phyloP scores from a whole-genome alignment of 2,329 filamentous ascomycete genomes.

The Colletotrichum agaves region DNA sequence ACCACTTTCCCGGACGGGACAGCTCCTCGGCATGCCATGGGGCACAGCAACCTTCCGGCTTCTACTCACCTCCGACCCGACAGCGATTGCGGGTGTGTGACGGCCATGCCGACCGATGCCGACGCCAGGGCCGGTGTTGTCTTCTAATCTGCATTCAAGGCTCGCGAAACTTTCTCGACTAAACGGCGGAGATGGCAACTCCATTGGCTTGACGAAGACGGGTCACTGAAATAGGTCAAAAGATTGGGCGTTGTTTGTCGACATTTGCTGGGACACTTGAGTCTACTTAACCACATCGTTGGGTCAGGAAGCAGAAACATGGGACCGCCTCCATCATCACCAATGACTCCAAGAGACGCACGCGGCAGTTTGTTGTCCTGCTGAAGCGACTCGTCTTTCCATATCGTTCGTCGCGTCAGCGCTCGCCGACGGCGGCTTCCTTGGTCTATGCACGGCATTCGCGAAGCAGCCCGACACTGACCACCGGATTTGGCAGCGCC shows the following conservation, averaged over 20 bases:
- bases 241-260: no score
- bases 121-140: not conserved
- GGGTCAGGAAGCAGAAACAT: not conserved
- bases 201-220: no score
- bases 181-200: no score
- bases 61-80: not conserved
- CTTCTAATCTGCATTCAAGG: no score
- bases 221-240: no score
- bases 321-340: not conserved
- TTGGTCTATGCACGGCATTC: not conserved
- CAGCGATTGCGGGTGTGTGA: not conserved
- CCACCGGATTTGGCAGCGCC: slow-evolving; percentile 12
- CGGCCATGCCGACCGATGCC: not conserved
- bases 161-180: no score
- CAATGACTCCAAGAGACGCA: slow-evolving; percentile 5
- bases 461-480: no score
- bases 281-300: slow-evolving; percentile 1
- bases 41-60: not conserved
- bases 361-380: not conserved
- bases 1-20: slow-evolving; percentile 1
- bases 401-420: no score
- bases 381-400: no score
- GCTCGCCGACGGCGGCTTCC: slow-evolving; percentile 3
- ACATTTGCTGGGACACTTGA: not conserved
- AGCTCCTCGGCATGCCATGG: not conserved